These are phyloP conservation scores for Excoecaria agallocha DNA, from an alignment of 345 rosid genomes.

Conservation along the genomic window DNA sequence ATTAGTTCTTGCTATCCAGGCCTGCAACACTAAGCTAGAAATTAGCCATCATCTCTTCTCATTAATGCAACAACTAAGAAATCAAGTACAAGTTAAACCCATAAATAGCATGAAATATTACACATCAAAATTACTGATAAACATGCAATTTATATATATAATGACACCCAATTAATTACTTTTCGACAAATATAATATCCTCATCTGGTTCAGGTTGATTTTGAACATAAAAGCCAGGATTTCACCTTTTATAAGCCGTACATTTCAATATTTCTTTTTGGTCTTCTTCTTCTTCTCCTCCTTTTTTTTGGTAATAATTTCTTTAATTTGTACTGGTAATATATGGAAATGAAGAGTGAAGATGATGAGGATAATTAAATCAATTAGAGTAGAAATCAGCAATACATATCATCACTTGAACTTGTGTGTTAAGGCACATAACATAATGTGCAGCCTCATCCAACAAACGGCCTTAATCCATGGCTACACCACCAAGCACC, in stretches of 20 bases:
- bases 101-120: background rate
- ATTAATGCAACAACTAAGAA: background rate
- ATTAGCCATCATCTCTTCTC: background rate
- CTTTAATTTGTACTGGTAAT: background rate
- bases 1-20: background rate
- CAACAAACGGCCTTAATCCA: constrained; percentile 48
- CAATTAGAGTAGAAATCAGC: constrained; percentile 37
- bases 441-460: constrained; percentile 59
- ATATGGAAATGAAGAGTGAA: background rate
- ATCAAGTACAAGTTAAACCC: background rate
- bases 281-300: too few relatives aligned
- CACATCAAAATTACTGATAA: background rate
- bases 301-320: constrained; percentile 1
- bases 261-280: background rate
- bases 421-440: constrained; percentile 48
- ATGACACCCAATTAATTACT: background rate
- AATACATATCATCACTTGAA: constrained; percentile 55
- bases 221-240: background rate
- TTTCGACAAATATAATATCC: constrained; percentile 1
- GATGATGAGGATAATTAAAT: constrained; percentile 11
- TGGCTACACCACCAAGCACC: constrained; percentile 53
- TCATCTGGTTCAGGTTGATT: background rate
- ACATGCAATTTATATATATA: background rate
- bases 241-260: background rate
- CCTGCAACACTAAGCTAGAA: constrained; percentile 15